Evolutionary conservation across 306 rosid species (phyloP), one percentile per base, ranked within the genome.

Genomic region (Prinsepia uniflora): DNA sequence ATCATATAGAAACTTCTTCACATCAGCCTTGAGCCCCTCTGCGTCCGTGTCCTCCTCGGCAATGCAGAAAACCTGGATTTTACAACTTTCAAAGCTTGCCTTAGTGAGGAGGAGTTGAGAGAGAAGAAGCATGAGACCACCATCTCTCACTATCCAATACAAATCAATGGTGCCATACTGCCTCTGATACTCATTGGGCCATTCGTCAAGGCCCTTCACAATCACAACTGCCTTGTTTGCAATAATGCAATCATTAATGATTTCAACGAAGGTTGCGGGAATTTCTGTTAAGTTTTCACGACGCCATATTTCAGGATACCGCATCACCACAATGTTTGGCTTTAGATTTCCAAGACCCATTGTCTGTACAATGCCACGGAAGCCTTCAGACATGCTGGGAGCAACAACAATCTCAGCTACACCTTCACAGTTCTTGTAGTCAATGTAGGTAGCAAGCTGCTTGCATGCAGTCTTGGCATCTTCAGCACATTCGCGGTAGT

Each of bases 261-360:
- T 94, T 67, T 90, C 97, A 70, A 86, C 90, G 72, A 91, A 94
- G 74, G 95, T 91, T 69, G 89, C 87, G 0, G 99, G 99, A 69
- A 94, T 94, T 74, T 94, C 99, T 1, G 82, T 91, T 67, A 94
- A 83, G 79, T 94, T 94, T 78, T 94, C 99, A 36, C 96, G 90
- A 43, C 99, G 99, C 99, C 99, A 94, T 60, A 94, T 94, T 72
- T 94, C 99, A 12, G 99, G 99, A 71, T 94, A 94, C 30, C 99
- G 92, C 99, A 94, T 87, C 64, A 94, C 99, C 43, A 94, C 91
- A 10, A 95, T 95, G 88, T 95, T 95, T 1, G 99, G 99, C 85
- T 95, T 95, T 65, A 95, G 96, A 80, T 95, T 95, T 42, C 99
- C 99, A 36, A 95, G 97, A 81, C 99, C 99, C 97, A 95, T 95